Evolutionary conservation across 441 rosid species (phyloP), one percentile per base, ranked within the genome.

Genomic region (Mallotus japonicus): DNA sequence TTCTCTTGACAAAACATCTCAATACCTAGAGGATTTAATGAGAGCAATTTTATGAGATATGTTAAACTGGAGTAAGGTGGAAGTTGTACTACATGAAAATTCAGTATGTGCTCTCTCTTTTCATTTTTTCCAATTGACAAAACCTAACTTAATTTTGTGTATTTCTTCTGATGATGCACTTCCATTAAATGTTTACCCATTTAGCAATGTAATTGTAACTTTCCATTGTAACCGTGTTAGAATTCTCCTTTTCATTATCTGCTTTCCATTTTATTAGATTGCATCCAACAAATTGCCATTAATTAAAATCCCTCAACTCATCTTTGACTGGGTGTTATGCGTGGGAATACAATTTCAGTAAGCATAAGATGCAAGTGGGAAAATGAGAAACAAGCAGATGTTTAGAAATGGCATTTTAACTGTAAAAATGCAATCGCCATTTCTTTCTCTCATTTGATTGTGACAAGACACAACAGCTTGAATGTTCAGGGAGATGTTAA

Each of bases 361-460:
- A 49, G 13, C 13, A 49, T 8, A 42, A 42, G 10, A 42, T 8
- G 8, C 8, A 42, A 42, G 8, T 5, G 46, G 46, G 46, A 42
- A 42, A 42, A 42, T 6, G 46, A 42, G 10, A 42, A 42, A 42
- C 46, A 42, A 42, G 8, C 9, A 3, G 46, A 42, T 8, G 46
- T 42, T 42, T 42, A 3, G 1, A 42, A 42, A 42, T 42, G 46
- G 46, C 46, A 8, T 24, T 24, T 24, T 24, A 24, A 24, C 28
- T 24, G 28, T 24, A 24, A 24, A 24, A 5, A 42, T 42, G 85
- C 61, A 73, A 77, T 62, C 74, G 62, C 5, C 66, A 67, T 2
- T 77, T 77, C 70, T 89, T 87, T 20, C 87, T 78, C 53, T 89
- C 88, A 5, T 83, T 84, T 61, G 82, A 82, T 79, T 82, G 90